These are phyloP conservation scores for Gyrodon lividus DNA, from an alignment of 768 basidiomycete species.

Conservation along the genomic window DNA sequence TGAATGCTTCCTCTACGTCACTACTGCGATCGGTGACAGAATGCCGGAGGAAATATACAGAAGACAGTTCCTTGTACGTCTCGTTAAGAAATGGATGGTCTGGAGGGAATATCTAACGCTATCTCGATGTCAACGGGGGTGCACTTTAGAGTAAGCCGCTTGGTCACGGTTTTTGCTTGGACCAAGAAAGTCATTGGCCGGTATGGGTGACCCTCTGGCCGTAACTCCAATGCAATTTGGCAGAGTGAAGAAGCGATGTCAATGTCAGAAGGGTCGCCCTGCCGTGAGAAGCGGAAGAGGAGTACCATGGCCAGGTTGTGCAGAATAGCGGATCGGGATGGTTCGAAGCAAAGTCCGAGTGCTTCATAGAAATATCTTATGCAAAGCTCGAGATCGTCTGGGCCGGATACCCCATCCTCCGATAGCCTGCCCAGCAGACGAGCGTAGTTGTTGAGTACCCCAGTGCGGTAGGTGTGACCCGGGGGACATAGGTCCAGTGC, in stretches of 20 bases:
- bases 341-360: conserved; percentile 13
- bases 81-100: conserved; percentile 12
- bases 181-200: conserved; percentile 14
- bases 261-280: conserved; percentile 14
- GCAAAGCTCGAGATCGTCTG: conserved; percentile 13
- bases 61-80: conserved; percentile 13
- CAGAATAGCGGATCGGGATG: conserved; percentile 8
- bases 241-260: conserved; percentile 19
- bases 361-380: conserved; percentile 20
- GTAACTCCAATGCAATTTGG: conserved; percentile 10
- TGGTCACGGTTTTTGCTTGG: conserved; percentile 20
- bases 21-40: conserved; percentile 4
- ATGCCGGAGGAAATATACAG: conserved; percentile 7
- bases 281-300: conserved; percentile 5
- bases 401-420: neutral
- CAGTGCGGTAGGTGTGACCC: neutral
- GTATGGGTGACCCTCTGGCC: conserved; percentile 13
- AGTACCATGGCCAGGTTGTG: conserved; percentile 10
- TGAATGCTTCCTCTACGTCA: conserved; percentile 26
- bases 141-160: conserved; percentile 3
- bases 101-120: conserved; percentile 9
- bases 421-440: conserved; percentile 14
- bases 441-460: conserved; percentile 14
- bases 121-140: conserved; percentile 17
- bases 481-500: conserved; percentile 13